These are phyloP conservation scores for Cylindrotheca closterium DNA, from an alignment of 108 stramenopile species.

Conservation along the genomic window DNA sequence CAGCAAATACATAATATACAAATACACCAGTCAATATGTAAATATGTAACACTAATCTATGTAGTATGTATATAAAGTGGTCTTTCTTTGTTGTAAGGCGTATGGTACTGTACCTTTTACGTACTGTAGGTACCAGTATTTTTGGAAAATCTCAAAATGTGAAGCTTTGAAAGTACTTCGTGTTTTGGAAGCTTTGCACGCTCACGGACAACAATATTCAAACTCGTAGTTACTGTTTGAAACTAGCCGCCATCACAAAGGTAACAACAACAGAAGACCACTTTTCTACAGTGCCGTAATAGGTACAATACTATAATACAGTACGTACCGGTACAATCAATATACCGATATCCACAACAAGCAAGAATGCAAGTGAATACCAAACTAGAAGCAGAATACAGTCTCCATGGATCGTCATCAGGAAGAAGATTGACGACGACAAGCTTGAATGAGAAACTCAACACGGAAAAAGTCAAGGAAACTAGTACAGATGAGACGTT, in stretches of 20 bases:
- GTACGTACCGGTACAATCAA: not conserved
- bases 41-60: too few relatives aligned
- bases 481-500: slow-evolving; percentile 21
- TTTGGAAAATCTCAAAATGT: too few relatives aligned
- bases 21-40: too few relatives aligned
- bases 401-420: not conserved
- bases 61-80: too few relatives aligned
- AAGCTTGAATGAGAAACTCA: slow-evolving; percentile 38
- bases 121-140: too few relatives aligned
- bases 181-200: too few relatives aligned
- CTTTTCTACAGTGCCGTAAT: not conserved
- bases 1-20: not conserved
- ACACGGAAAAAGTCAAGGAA: slow-evolving; percentile 36
- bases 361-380: not conserved
- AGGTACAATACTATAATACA: not conserved
- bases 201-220: too few relatives aligned
- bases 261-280: not conserved
- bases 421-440: slow-evolving; percentile 7
- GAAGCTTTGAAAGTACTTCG: too few relatives aligned
- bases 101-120: too few relatives aligned
- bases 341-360: not conserved
- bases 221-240: too few relatives aligned
- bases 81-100: too few relatives aligned
- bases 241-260: too few relatives aligned
- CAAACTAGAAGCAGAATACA: not conserved